Base-by-base conservation (phyloP, 306 rosid genomes). In the Vigna trinervia region DNA sequence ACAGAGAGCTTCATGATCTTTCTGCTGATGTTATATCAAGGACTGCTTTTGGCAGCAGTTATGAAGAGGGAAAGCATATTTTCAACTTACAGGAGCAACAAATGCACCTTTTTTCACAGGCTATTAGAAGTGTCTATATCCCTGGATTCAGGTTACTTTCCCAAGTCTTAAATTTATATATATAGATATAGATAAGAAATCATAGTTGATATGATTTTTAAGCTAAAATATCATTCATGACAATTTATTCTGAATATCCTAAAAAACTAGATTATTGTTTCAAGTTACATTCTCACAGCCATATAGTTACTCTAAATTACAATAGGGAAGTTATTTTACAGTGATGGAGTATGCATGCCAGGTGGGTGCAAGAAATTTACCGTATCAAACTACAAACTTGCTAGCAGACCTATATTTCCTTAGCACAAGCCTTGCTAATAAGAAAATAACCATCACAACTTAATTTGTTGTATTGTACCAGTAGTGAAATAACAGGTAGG, bases 31-130 rank as follows among this genome's bases (percentile, higher is more conserved):
- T 93, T 53, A 89, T 93, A 79, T 91, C 97, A 20, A 91, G 85
- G 64, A 88, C 93, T 13, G 92, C 96, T 70, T 93, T 91, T 61
- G 93, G 97, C 23, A 89, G 98, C 82, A 85, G 81, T 71, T 91
- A 73, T 74, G 91, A 91, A 81, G 89, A 89, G 45, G 98, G 97
- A 17, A 89, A 76, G 51, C 91, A 38, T 20, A 88, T 91, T 59
- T 93, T 93, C 92, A 71, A 76, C 36, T 78, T 93, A 48, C 90
- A 88, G 80, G 97, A 87, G 46, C 79, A 88, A 41, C 92, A 93
- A 81, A 79, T 82, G 84, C 81, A 83, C 70, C 96, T 88, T 47
- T 83, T 80, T 80, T 71, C 79, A 2, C 60, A 81, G 43, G 92
- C 96, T 9, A 38, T 72, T 39, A 64, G 81, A 73, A 87, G 82